Evolutionary conservation across 768 basidiomycete genomes (phyloP), one percentile per base, ranked within the genome.

Genomic region (Kwoniella europaea): DNA sequence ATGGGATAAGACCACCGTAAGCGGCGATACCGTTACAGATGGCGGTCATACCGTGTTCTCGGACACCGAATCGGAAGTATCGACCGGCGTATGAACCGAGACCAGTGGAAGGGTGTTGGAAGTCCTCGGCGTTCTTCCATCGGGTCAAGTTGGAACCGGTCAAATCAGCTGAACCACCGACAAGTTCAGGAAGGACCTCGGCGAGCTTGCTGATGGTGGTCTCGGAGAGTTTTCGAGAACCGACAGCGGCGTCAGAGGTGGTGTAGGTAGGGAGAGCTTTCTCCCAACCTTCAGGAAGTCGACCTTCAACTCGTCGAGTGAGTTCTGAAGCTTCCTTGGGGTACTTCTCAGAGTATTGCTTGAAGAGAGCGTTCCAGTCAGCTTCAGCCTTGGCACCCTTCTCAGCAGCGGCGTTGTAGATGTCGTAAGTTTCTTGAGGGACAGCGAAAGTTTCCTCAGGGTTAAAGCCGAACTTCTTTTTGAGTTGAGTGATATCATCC

Each of bases 41-140:
- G 65, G 94, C 95, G 78, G 91, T 92, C 94, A 97, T 98, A 76
- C 87, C 95, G 84, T 98, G 95, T 84, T 98, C 95, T 85, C 95
- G 92, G 68, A 98, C 94, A 88, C 95, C 95, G 86, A 91, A 98
- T 66, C 94, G 91, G 83, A 98, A 89, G 84, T 98, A 97, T 58
- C 90, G 91, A 63, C 95, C 95, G 67, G 89, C 85, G 84, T 94
- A 96, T 69, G 83, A 87, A 69, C 95, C 95, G 55, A 96, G 87
- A 42, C 89, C 89, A 20, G 92, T 94, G 85, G 87, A 89, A 20
- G 92, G 91, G 53, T 88, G 91, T 84, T 98, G 95, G 90, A 98
- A 96, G 85, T 98, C 95, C 70, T 89, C 86, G 60, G 81, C 82
- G 69, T 74, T 74, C 75, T 80, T 79, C 79, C 79, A 82, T 67